These are phyloP conservation scores for Monosporascus sp. DNA, from an alignment of 2,329 filamentous ascomycete species.

Conservation along the genomic window DNA sequence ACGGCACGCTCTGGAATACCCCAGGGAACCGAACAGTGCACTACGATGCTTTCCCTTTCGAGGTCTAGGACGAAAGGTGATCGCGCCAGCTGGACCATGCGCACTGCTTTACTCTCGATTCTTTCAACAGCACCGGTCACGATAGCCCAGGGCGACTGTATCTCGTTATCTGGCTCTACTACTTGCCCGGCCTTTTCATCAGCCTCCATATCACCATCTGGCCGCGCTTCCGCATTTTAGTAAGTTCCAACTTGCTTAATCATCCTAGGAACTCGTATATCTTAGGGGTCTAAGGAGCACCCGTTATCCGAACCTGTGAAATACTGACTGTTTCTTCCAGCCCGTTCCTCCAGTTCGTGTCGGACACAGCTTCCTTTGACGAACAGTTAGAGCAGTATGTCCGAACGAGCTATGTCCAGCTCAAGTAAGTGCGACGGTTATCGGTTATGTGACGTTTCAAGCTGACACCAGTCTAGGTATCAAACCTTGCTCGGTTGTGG, in stretches of 20 bases:
- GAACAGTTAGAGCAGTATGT: conserved; percentile 67
- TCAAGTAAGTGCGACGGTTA: conserved; percentile 56
- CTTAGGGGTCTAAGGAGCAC: background rate
- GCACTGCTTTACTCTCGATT: conserved; percentile 14
- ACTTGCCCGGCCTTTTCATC: conserved; percentile 31
- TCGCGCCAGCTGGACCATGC: conserved; percentile 9
- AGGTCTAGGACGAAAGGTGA: conserved; percentile 3
- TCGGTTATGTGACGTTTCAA: background rate
- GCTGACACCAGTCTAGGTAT: conserved; percentile 55
- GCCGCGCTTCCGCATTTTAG: conserved; percentile 20
- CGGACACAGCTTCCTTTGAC: conserved; percentile 73
- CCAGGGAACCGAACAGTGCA: conserved; percentile 2
- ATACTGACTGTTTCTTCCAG: conserved; percentile 38
- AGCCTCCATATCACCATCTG: conserved; percentile 31
- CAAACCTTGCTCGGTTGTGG: conserved; percentile 74
- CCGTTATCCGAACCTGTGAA: background rate
- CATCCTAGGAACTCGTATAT: conserved; percentile 11
- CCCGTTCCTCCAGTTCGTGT: conserved; percentile 80
- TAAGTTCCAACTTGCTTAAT: conserved; percentile 13
- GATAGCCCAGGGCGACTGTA: conserved; percentile 23
- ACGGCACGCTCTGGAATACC: conserved; percentile 1
- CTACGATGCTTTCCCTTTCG: conserved; percentile 10
- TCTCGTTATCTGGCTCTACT: conserved; percentile 30
- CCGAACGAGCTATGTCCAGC: conserved; percentile 64
- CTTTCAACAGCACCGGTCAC: conserved; percentile 16